These are phyloP conservation scores for Chrysanthemum makinoi DNA, from an alignment of 129 eudicot genomes.

Conservation along the genomic window DNA sequence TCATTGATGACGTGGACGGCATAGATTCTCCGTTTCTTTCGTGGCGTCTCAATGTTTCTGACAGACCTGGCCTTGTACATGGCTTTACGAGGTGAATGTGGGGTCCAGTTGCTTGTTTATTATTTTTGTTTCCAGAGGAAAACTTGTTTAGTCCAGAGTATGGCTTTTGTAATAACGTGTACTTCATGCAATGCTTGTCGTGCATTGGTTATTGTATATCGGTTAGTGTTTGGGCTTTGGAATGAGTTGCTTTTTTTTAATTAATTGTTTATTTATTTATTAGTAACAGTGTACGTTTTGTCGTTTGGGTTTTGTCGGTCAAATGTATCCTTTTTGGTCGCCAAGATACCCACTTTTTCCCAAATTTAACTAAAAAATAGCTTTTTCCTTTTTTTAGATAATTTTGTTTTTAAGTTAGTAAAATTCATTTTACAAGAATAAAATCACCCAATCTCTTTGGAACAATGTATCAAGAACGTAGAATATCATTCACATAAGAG, in stretches of 20 bases:
- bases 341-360: constrained; percentile 10
- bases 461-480: too few relatives aligned
- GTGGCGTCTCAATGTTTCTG: constrained; percentile 72
- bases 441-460: too few relatives aligned
- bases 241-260: constrained; percentile 14
- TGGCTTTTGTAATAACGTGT: constrained; percentile 24
- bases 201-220: constrained; percentile 17
- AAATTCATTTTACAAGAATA: too few relatives aligned
- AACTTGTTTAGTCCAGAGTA: constrained; percentile 8
- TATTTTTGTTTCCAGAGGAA: constrained; percentile 18
- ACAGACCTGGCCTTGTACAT: constrained; percentile 63
- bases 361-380: neutral
- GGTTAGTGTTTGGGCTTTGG: constrained; percentile 23
- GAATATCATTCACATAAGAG: too few relatives aligned
- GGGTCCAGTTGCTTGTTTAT: neutral
- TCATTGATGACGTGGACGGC: constrained; percentile 63
- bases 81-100: constrained; percentile 69
- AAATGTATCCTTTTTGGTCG: constrained; percentile 24
- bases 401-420: too few relatives aligned
- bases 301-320: constrained; percentile 32
- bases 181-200: constrained; percentile 19
- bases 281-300: neutral
- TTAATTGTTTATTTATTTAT: neutral
- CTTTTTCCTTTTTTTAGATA: neutral
- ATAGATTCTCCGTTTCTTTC: constrained; percentile 60